Evolutionary conservation across 345 rosid species (phyloP).

Genomic region (Luvunga scandens): DNA sequence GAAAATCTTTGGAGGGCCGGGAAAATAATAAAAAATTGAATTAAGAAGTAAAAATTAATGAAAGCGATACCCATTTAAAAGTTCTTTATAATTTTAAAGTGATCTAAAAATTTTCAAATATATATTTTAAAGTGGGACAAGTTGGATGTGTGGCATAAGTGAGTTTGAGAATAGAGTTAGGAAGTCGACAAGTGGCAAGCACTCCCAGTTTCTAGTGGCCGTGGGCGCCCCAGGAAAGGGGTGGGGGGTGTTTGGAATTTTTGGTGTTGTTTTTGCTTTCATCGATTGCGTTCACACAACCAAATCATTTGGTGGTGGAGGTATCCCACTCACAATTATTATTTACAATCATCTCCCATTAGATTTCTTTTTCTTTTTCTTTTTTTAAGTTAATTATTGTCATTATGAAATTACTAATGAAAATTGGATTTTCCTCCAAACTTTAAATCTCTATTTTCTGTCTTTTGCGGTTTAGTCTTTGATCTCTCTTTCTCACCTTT

Average conservation of each 20-base stretch:
- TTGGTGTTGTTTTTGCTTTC: slow-evolving; percentile 18
- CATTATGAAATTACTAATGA: neutral
- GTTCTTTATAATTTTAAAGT: neutral
- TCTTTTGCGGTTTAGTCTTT: slow-evolving; percentile 8
- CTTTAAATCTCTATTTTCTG: neutral
- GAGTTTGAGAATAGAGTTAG: slow-evolving; percentile 31
- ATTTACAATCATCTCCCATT: neutral
- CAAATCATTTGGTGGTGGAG: slow-evolving; percentile 28
- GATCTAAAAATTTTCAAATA: neutral
- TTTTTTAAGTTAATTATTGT: neutral
- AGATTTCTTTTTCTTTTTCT: neutral
- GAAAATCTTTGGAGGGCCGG: neutral
- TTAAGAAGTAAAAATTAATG: neutral
- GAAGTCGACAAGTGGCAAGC: slow-evolving; percentile 49
- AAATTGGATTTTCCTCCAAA: slow-evolving; percentile 1
- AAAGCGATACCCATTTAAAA: neutral
- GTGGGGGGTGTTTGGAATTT: slow-evolving; percentile 2
- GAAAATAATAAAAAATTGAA: too few species aligned
- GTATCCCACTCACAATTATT: neutral
- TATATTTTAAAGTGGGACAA: neutral
- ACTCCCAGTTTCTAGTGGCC: slow-evolving; percentile 41
- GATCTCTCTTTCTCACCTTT: neutral
- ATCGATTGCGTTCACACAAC: slow-evolving; percentile 12
- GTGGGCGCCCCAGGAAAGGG: neutral
- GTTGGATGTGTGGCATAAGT: neutral